These are phyloP conservation scores for Sonneratia caseolaris DNA, from an alignment of 345 rosid genomes.

Conservation along the genomic window DNA sequence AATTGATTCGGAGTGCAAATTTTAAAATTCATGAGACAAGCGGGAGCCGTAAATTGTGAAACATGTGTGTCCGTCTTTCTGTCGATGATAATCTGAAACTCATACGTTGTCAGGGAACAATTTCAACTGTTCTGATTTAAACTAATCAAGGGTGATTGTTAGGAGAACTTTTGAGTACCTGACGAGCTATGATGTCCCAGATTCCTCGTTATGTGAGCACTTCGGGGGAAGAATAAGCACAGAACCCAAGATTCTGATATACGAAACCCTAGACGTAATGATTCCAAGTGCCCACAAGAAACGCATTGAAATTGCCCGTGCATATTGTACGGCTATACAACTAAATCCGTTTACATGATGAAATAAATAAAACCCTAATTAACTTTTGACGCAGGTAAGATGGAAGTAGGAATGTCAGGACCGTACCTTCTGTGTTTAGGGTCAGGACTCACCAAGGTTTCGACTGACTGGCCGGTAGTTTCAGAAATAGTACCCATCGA, in stretches of 20 bases:
- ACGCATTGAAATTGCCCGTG: neutral
- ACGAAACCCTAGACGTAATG: neutral
- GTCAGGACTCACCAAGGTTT: neutral
- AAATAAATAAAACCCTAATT: too few species aligned
- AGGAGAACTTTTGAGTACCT: neutral
- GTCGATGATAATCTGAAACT: neutral
- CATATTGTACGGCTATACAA: too few species aligned
- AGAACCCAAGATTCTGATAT: neutral
- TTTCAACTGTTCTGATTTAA: neutral
- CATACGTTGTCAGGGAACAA: neutral
- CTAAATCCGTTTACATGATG: too few species aligned
- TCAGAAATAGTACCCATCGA: neutral
- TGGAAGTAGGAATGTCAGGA: too few species aligned
- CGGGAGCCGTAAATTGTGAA: neutral
- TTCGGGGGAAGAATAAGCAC: neutral
- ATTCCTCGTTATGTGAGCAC: neutral
- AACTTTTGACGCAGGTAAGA: too few species aligned
- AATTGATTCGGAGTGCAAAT: neutral
- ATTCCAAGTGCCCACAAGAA: neutral
- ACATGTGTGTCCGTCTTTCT: too few species aligned
- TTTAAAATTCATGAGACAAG: neutral
- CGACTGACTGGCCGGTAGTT: neutral
- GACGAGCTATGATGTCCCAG: neutral
- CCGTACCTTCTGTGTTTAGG: too few species aligned
- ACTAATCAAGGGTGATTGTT: neutral